phyloP scores from a whole-genome alignment of 176 grass and related monocot genomes.

The Puccinellia tenuiflora region DNA sequence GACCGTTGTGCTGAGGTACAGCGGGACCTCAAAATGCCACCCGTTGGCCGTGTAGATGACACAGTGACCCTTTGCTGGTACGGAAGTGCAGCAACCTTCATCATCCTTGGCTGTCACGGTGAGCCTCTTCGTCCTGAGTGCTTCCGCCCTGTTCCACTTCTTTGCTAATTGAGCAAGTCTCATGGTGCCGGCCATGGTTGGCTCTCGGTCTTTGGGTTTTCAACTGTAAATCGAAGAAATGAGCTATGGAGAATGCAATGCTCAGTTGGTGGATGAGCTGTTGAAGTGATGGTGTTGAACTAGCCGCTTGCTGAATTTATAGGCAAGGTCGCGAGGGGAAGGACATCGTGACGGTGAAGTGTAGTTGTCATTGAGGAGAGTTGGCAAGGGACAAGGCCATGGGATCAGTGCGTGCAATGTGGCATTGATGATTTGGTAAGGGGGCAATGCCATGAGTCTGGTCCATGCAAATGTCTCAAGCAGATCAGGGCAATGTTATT shows the following conservation, averaged over 20 bases:
- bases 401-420: neutral
- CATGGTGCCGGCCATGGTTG: conserved; percentile 12
- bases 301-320: conserved; percentile 3
- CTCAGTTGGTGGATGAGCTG: neutral
- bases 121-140: conserved; percentile 23
- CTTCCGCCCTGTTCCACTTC: conserved; percentile 24
- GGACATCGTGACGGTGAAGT: neutral
- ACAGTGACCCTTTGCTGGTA: conserved; percentile 30
- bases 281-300: neutral
- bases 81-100: neutral
- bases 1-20: conserved; percentile 27
- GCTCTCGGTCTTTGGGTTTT: neutral
- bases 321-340: neutral
- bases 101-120: neutral
- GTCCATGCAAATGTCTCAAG: neutral
- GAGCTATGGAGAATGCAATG: neutral
- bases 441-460: neutral
- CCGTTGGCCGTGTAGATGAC: conserved; percentile 31
- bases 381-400: neutral
- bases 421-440: neutral
- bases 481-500: neutral
- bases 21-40: conserved; percentile 51
- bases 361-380: neutral
- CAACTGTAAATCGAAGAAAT: neutral
- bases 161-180: conserved; percentile 13